phyloP scores from a whole-genome alignment of 208 protist genomes.

The Chromosphaera perkinsii region DNA sequence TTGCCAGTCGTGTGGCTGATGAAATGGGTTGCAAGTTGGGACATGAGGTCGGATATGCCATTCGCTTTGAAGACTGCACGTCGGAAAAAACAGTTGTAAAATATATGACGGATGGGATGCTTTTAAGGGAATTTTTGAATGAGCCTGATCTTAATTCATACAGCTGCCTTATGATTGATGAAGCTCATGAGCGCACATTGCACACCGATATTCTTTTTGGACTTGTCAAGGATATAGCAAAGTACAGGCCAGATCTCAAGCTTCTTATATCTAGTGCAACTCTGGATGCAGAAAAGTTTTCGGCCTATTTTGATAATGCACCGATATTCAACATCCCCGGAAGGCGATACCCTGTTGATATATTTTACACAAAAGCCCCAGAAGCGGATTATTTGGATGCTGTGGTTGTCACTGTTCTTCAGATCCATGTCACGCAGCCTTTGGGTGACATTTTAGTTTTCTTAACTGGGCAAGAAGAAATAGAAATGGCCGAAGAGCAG shows the following conservation, averaged over 20 bases:
- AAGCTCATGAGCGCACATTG: slow-evolving; percentile 87
- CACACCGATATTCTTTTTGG: slow-evolving; percentile 86
- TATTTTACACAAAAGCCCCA: slow-evolving; percentile 82
- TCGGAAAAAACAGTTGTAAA: slow-evolving; percentile 73
- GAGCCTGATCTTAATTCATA: slow-evolving; percentile 85
- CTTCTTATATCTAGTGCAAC: slow-evolving; percentile 96
- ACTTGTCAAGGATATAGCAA: slow-evolving; percentile 67
- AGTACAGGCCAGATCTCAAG: slow-evolving; percentile 74
- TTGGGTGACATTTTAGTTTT: slow-evolving; percentile 82
- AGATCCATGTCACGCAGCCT: slow-evolving; percentile 79
- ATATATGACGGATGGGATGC: slow-evolving; percentile 98
- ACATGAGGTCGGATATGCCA: slow-evolving; percentile 57
- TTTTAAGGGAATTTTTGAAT: slow-evolving; percentile 89
- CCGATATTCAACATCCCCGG: slow-evolving; percentile 71
- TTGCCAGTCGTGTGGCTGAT: slow-evolving; percentile 92
- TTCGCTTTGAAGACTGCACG: slow-evolving; percentile 16
- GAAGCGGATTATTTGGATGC: slow-evolving; percentile 85
- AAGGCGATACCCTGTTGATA: slow-evolving; percentile 66
- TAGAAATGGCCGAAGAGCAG: slow-evolving; percentile 68
- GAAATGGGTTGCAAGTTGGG: slow-evolving; percentile 71
- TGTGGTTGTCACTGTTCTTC: slow-evolving; percentile 74
- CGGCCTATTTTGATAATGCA: slow-evolving; percentile 86
- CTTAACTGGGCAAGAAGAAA: slow-evolving; percentile 83
- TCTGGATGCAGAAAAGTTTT: slow-evolving; percentile 94
- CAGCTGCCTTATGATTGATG: slow-evolving; percentile 97